Base-by-base conservation (phyloP, 2,329 filamentous ascomycete species). In the Myriosclerotinia duriaeana region DNA sequence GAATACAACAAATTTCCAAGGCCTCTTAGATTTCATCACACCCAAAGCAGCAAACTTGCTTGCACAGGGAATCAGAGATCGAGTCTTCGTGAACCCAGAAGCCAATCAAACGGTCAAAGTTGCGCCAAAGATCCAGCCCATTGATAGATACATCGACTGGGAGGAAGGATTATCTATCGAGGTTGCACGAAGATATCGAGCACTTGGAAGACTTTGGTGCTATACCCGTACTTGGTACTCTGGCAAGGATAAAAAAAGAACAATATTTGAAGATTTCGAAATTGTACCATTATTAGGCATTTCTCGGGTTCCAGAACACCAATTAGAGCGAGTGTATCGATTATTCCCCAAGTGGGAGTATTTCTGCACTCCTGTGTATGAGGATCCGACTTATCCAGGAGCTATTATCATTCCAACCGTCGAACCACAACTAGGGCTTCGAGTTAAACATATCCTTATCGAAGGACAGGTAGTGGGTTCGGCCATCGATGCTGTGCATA, bases 71-170 rank as follows among this genome's bases (percentile, higher is more conserved):
- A 83, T 98, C 38, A 80, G 83, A 14, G 78, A 82, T 1, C 82
- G 86, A 0, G 71, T 89, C 0, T 93, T 93, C 73, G 79, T 93
- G 0, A 84, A 86, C 1, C 90, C 84, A n/a, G 71, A 76, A 46
- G 38, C 76, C 74, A 76, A 73, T 65, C 65, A 72, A 62, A 11
- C 72, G 42, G 59, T 80, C 22, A 76, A 74, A 8, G 84, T 89
- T 73, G 94, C 94, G 1, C 85, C 86, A 1, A 97, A 97, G 75
- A 85, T 97, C 68, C 85, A 78, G 1, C 84, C 88, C 65, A 78
- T 82, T 7, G 87, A 94, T 72, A 79, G 81, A 2, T 83, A 86
- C 67, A 78, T 96, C 9, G 78, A 87, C 68, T 92, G 89, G 83
- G 55, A 70, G 0, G 76, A 73, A 4, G 86, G 85, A 81, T 79